Evolutionary conservation across 371 early-diverging fungal species (phyloP).

Genomic region (Saksenaea vasiformis): DNA sequence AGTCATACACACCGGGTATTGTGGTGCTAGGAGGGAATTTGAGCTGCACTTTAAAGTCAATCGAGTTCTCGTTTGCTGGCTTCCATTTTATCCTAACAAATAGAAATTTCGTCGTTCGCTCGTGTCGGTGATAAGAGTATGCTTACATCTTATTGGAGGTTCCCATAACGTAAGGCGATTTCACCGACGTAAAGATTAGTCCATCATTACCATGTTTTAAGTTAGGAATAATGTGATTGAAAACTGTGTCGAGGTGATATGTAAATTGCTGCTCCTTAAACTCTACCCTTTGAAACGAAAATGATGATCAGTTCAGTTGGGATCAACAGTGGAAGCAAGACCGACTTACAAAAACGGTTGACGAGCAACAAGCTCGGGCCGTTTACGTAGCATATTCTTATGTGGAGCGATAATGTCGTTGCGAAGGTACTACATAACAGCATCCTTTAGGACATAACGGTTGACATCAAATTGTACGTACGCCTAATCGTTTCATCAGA

Average conservation of each 20-base stretch:
- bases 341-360: conserved; percentile 74
- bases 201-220: conserved; percentile 96
- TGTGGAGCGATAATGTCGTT: conserved; percentile 73
- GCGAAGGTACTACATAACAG: conserved; percentile 56
- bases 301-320: background rate
- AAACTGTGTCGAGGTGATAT: conserved; percentile 65
- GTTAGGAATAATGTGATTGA: conserved; percentile 70
- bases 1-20: conserved; percentile 39
- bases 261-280: conserved; percentile 75
- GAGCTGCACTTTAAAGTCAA: conserved; percentile 84
- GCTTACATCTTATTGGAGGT: conserved; percentile 85
- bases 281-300: conserved; percentile 44
- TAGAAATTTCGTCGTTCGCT: background rate
- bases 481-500: conserved; percentile 74
- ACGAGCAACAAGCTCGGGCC: conserved; percentile 36
- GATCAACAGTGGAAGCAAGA: background rate
- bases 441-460: background rate
- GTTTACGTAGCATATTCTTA: conserved; percentile 46
- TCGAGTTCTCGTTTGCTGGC: conserved; percentile 95
- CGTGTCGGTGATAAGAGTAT: background rate
- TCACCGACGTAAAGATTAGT: conserved; percentile 92
- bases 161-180: conserved; percentile 83
- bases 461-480: conserved; percentile 31
- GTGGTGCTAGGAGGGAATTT: conserved; percentile 36
- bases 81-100: conserved; percentile 96